A percentile compares a stretch with the other conserved stretches of the same genome.
These are phyloP conservation scores for Pleomassaria siparia DNA, from an alignment of 2,329 filamentous ascomycete genomes.

Conservation along the genomic window DNA sequence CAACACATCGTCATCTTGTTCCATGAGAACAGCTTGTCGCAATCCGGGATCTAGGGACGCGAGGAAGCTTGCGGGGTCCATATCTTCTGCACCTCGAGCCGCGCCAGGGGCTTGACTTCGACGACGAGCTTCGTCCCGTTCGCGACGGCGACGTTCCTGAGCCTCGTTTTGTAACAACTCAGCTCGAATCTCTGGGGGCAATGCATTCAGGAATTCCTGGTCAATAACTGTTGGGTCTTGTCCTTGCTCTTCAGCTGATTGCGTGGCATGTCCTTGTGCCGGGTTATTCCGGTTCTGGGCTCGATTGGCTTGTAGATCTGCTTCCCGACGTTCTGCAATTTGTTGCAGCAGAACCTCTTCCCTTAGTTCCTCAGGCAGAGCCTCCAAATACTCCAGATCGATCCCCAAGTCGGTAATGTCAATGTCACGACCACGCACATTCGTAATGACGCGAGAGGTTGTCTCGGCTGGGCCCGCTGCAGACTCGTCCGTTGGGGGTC, in stretches of 20 bases:
- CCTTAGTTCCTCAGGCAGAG: conserved; percentile 93
- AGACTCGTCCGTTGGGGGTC: conserved; percentile 38
- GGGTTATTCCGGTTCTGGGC: conserved; percentile 46
- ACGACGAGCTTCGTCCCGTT: conserved; percentile 78
- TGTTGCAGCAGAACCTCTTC: conserved; percentile 96
- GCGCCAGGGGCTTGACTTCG: conserved; percentile 57
- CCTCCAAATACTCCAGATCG: conserved; percentile 89
- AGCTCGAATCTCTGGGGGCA: conserved; percentile 84
- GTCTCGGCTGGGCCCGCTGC: conserved; percentile 29
- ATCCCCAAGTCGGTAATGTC: conserved; percentile 96
- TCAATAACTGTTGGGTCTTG: conserved; percentile 83
- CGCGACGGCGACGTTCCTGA: conserved; percentile 81
- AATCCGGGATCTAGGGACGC: conserved; percentile 84
- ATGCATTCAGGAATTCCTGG: conserved; percentile 88
- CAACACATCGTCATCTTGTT: conserved; percentile 86
- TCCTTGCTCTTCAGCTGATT: conserved; percentile 47
- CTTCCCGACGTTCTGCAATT: conserved; percentile 48
- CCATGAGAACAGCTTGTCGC: conserved; percentile 82
- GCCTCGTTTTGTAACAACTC: conserved; percentile 92
- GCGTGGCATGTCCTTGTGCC: conserved; percentile 10
- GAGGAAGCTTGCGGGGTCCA: conserved; percentile 91
- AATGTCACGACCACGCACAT: conserved; percentile 80
- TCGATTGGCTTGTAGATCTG: conserved; percentile 54
- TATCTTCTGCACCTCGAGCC: conserved; percentile 65
- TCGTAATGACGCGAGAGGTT: conserved; percentile 70